phyloP scores from a whole-genome alignment of 495 filamentous ascomycete genomes.

The Xylaria grammica region DNA sequence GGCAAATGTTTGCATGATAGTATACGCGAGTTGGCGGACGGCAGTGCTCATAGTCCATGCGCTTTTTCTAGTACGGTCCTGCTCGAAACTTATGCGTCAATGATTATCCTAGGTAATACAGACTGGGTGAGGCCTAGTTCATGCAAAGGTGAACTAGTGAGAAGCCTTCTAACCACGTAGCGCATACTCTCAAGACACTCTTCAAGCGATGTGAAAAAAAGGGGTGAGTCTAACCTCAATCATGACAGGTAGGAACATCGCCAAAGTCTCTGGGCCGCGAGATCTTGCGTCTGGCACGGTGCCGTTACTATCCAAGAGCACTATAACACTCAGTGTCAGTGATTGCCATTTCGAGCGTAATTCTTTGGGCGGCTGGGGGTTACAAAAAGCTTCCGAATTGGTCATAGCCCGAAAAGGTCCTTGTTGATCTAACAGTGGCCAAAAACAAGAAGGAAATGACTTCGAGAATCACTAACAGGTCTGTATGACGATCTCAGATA shows the following conservation, averaged over 20 bases:
- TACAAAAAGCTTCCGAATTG: too few species aligned
- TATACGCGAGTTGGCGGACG: constrained; percentile 64
- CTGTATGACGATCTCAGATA: constrained; percentile 37
- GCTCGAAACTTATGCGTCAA: not conserved
- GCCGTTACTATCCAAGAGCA: constrained; percentile 18
- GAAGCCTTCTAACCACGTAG: not conserved
- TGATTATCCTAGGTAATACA: not conserved
- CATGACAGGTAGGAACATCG: constrained; percentile 37
- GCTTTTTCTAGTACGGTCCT: constrained; percentile 46
- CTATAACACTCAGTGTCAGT: not conserved
- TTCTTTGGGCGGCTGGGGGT: too few species aligned
- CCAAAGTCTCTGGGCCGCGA: constrained; percentile 34
- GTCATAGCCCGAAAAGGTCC: too few species aligned
- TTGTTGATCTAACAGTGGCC: too few species aligned
- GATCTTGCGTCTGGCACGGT: not conserved
- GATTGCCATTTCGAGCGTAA: not conserved
- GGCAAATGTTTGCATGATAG: constrained; percentile 52
- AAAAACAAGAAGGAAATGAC: too few species aligned
- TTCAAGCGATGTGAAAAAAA: not conserved
- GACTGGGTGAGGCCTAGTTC: not conserved
- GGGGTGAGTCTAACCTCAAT: constrained; percentile 18
- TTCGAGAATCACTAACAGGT: constrained; percentile 15
- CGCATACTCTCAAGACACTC: not conserved
- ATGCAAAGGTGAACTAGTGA: not conserved
- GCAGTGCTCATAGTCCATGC: constrained; percentile 65